phyloP scores from a whole-genome alignment of 352 stramenopile genomes.

The Pythium oligandrum region DNA sequence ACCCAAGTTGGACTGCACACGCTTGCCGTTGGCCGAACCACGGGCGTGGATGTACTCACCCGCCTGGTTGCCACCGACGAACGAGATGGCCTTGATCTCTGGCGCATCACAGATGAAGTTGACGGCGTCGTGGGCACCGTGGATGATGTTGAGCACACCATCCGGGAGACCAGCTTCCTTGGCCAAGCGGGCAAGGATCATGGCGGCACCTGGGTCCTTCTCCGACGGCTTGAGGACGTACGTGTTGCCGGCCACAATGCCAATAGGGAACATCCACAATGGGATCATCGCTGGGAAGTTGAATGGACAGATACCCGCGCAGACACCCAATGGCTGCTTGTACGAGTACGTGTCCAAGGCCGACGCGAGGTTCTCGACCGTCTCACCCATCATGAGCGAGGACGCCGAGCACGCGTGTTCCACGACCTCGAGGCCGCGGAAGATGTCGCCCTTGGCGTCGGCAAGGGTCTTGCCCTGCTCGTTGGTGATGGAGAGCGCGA shows the following conservation, averaged over 20 bases:
- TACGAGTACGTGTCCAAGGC: conserved; percentile 96
- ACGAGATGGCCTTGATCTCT: conserved; percentile 95
- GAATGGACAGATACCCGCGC: conserved; percentile 91
- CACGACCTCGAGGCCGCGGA: conserved; percentile 91
- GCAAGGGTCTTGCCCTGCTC: conserved; percentile 93
- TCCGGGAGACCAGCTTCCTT: conserved; percentile 92
- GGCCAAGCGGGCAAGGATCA: conserved; percentile 91
- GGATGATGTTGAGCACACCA: conserved; percentile 95
- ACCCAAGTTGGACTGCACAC: conserved; percentile 94
- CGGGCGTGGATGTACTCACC: conserved; percentile 94
- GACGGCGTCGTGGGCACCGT: conserved; percentile 86
- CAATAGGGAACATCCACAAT: conserved; percentile 90
- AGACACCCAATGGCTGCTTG: conserved; percentile 94
- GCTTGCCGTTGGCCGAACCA: conserved; percentile 88
- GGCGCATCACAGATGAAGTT: conserved; percentile 94
- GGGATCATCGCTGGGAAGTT: conserved; percentile 98
- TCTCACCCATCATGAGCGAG: conserved; percentile 93
- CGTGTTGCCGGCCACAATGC: conserved; percentile 92
- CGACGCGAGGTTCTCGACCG: conserved; percentile 86
- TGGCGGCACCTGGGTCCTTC: conserved; percentile 86
- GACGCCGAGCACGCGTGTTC: conserved; percentile 73
- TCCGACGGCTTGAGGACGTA: conserved; percentile 96
- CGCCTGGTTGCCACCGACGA: conserved; percentile 92
- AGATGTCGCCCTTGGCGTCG: conserved; percentile 96
- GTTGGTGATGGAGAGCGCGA: conserved; percentile 92